Base-by-base conservation (phyloP, 768 basidiomycete species). In the Dioszegia aurantiaca region DNA sequence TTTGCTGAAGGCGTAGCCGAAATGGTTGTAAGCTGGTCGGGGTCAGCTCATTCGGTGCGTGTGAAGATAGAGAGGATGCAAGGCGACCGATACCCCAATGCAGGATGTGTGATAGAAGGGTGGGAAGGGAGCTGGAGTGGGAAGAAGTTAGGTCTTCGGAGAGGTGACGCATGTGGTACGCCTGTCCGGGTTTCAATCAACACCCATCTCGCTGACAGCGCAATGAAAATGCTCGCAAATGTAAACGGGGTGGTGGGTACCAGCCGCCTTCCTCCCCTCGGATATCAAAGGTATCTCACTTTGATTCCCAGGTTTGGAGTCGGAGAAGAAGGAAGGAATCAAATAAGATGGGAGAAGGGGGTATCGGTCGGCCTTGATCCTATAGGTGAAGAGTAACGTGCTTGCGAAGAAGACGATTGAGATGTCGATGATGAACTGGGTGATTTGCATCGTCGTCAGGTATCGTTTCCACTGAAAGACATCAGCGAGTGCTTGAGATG, bases 401-500 rank as follows among this genome's bases (percentile, higher is more conserved):
- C 93, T 92, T 73, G 90, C 95, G 67, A 93, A 95, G 82, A 95
- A 98, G 61, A 93, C 89, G 56, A 88, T 79, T 77, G 83, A 83
- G 19, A 99, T 79, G 79, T 99, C 94, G 72, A 98, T 86, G 62
- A 98, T 78, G 76, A 98, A 99, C 79, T 99, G 95, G 23, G 82
- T 82, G 69, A 99, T 99, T 80, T 99, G 95, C 87, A 99, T 87
- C 24, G 83, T 85, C 39, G 95, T 99, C 61, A 98, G 78, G 78
- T 99, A 92, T 78, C 92, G 92, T 82, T 99, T 99, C 95, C 95
- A 99, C 94, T 93, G 69, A 23, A 36, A 6, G 30, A n/a, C 33
- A 24, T 62, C 44, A 62, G 58, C 57, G n/a, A 5, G 33, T 53
- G 9, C 10, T 36, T 19, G 2, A 36, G 17, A 23, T 19, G 36